Percentiles rank a stretch among this genome's conserved stretches.
Conservation (phyloP, 78 protist species). For the Parvularia atlantis region DNA sequence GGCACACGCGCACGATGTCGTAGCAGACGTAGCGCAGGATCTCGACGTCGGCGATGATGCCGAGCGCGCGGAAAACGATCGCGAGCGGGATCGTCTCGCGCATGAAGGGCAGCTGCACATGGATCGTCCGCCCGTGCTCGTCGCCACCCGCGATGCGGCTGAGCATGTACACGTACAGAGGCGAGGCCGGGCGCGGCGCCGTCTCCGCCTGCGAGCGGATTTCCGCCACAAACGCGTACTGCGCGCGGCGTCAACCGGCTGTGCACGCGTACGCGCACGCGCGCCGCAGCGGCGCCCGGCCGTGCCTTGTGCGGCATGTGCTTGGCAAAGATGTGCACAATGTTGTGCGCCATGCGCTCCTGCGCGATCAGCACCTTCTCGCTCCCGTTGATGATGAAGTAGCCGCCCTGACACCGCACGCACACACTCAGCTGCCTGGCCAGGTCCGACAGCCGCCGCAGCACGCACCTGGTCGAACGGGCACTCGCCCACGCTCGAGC, state of each 20-base stretch:
- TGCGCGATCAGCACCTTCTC: slow-evolving; percentile 98
- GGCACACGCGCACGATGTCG: no score
- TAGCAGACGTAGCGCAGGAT: slow-evolving; percentile 85
- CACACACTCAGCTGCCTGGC: no score
- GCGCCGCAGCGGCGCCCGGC: not conserved
- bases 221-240: slow-evolving; percentile 78
- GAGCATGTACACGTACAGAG: slow-evolving; percentile 59
- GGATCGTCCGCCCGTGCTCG: slow-evolving; percentile 24
- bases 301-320: no score
- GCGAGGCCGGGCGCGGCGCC: slow-evolving; percentile 29
- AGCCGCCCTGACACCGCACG: no score
- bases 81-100: slow-evolving; percentile 78
- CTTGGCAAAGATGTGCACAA: slow-evolving; percentile 92
- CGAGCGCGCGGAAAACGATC: slow-evolving; percentile 90
- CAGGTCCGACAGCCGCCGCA: no score
- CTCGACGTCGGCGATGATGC: slow-evolving; percentile 82
- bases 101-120: slow-evolving; percentile 60
- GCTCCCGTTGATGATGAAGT: slow-evolving; percentile 97
- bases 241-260: no score
- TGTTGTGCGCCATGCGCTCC: slow-evolving; percentile 87
- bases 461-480: slow-evolving; percentile 92
- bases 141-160: not conserved
- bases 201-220: slow-evolving; percentile 72
- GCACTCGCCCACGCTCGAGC: slow-evolving; percentile 89
- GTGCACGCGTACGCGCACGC: no score